Base-by-base conservation (phyloP, 2,329 filamentous ascomycete species). In the Chalara sp. region DNA sequence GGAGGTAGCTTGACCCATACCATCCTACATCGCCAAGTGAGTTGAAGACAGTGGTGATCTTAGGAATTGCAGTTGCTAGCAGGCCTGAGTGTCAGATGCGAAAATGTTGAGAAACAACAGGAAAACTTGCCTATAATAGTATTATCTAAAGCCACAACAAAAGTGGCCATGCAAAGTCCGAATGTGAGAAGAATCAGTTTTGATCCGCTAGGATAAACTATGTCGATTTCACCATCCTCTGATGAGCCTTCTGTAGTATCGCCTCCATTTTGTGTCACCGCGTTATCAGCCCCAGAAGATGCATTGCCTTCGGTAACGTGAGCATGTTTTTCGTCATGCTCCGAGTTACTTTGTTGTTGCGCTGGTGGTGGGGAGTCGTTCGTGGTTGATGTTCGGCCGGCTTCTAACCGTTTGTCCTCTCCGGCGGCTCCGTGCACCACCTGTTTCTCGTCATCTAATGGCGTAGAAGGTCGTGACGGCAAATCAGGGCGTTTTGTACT, bases 161-260 rank as follows among this genome's bases (percentile, higher is more conserved):
- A 54, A 31, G 76, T 68, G 51, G 68, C 70, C 48, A 77, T 60
- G 29, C 73, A 68, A 7, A 79, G 62, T 30, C 74, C 74, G 30
- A 75, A 56, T 13, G 76, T 67, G 49, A 78, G 71, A 50, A 75
- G 66, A 43, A 61, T 58, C 7, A 67, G 50, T 48, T 59, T 57
- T 11, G 61, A 32, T 7, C 59, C 61, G 11, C 53, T 54, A 12
- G 63, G 59, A 53, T 63, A 66, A 8, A 60, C 56, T 32, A 50
- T 47, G 21, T 57, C 51, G 21, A 58, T 57, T 4, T 61, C 61
- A 4, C 52, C 56, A 12, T 57, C 50, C 32, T 54, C 49, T 11
- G 41, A 42, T 6, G 49, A 41, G 6, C 44, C 53, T 37, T 48
- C 43, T 10, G 48, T 37, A 7, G 21, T 39, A 13, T 51, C 29